Base-by-base conservation (phyloP, 495 filamentous ascomycete species). In the Aspergillus olivimuriae region DNA sequence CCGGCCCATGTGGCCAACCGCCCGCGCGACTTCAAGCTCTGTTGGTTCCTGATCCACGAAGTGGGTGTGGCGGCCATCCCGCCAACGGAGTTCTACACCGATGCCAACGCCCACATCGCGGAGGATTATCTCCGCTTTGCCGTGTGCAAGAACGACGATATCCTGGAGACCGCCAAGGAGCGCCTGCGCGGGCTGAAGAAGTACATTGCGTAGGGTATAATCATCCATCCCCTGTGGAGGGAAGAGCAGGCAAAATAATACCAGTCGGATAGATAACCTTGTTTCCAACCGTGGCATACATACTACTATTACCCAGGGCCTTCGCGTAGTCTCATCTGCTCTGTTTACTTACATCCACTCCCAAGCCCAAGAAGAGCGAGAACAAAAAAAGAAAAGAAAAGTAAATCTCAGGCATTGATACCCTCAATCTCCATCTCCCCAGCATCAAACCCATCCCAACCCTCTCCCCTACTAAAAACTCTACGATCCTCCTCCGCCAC, bases 11-110 rank as follows among this genome's bases (percentile, higher is more conserved):
- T 98, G 4, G 82, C 84, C 19, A 79, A 74, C 40, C 78, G 91
- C 9, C 84, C 92, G 23, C 75, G 92, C 24, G 92, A 98, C 66
- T 98, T 95, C 72, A 84, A 94, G 69, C 74, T 98, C 22, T 77
- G 78, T 26, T 98, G 92, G 92, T 96, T 95, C 66, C 65, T 95
- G 50, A 98, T 98, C 60, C 89, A 87, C 62, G 92, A 97, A 70
- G 70, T 97, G 38, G 92, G 92, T 4, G 88, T 98, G 2, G 92
- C 92, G 4, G 88, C 90, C 2, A 98, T 98, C 49, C 92, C 92
- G 2, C 92, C 92, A 0, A 94, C 87, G 0, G 92, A 98, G 64
- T 98, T 98, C 62, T 96, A 96, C 55, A 95, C 89, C 16, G 77
- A 83, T 34, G 69, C 62, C 44, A 95, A 95, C 47, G 78, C 84